Evolutionary conservation across 2,329 filamentous ascomycete genomes (phyloP), one percentile per base, ranked within the genome.

Genomic region (Capronia epimyces): DNA sequence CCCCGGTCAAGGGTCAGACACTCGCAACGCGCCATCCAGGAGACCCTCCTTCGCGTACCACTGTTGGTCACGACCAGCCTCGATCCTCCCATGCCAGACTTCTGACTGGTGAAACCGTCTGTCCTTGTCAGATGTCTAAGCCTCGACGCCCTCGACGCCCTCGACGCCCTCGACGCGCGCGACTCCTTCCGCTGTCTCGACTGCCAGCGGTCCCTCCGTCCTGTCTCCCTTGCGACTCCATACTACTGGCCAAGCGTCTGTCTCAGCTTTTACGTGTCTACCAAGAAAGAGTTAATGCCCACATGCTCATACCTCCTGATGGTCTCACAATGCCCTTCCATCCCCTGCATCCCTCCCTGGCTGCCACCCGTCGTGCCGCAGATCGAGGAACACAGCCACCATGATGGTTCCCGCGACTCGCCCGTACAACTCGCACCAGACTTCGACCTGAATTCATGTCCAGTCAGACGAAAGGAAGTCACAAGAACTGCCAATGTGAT

Each of bases 41-140:
- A 48, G 54, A 10, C 18, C n/a, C 22, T 46, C 45, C 12, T 21
- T 56, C 46, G 42, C 46, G 45, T 39, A 46, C 21, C 31, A 21
- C 36, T 34, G 43, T 43, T 43, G 46, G 46, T 29, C 41, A 43
- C 15, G 15, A 9, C 5, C 27, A 41, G 13, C n/a, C 29, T 20
- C 31, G 8, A 47, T 21, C 29, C 41, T 32, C 41, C 22, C 46
- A 49, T 55, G 46, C 37, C 47, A 22, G 47, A 43, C 43, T 25
- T 34, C 25, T 50, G 49, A 56, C 50, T 56, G 47, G 54, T 56
- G 54, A 56, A 53, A 56, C 54, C 50, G 32, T 39, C n/a, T 3
- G 24, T 16, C 36, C 46, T 49, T 13, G 29, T 22, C n/a, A 31
- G 8, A 36, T 25, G 24, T 32, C 29, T 46, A 48, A 46, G 43